Evolutionary conservation across 1,139 yeast species (phyloP), one percentile per base, ranked within the genome.

Genomic region (Torulaspora pretoriensis): DNA sequence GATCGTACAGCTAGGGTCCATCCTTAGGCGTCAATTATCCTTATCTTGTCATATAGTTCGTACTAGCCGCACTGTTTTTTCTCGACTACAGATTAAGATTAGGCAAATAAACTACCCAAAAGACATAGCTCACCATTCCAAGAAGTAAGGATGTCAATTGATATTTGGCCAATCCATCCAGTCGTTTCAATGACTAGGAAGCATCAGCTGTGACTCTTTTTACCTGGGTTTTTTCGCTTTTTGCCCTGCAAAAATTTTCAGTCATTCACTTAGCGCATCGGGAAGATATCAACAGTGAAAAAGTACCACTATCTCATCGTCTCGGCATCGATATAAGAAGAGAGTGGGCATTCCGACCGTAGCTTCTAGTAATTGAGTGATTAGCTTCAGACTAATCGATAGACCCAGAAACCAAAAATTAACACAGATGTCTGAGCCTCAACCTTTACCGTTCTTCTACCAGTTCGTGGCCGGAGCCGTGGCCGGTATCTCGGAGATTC

Each of bases 401-500:
- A 24, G 12, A 6, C 22, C 13, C 5, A 9, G 7, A 10, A n/a
- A 19, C 10, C 14, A 29, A 34, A 17, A 23, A 12, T 10, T 10
- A 19, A 13, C 42, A 46, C 44, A 8, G 27, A 44, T 46, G 49
- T 39, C 54, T 22, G 57, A 53, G 25, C 47, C 46, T 38, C 60
- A 55, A 62, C 78, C 84, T 12, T 69, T 90, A 57, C 97, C 97
- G 42, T 92, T 92, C 65, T 66, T 81, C 40, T 90, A 89, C 75
- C 97, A 92, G 68, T 92, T 92, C 65, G 73, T 80, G 38, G 78
- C 97, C 17, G 99, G 98, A 48, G 98, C 98, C 58, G 77, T 90
- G 61, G 99, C 99, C 52, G 98, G 99, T 54, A 89, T 92, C 52
- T 88, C 97, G 23, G 99, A 92, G 74, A 88, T 94, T 67, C 75